Percentiles rank a stretch among this genome's conserved stretches.
These are phyloP conservation scores for Hemileccinum impolitum DNA, from an alignment of 768 basidiomycete species.

Conservation along the genomic window DNA sequence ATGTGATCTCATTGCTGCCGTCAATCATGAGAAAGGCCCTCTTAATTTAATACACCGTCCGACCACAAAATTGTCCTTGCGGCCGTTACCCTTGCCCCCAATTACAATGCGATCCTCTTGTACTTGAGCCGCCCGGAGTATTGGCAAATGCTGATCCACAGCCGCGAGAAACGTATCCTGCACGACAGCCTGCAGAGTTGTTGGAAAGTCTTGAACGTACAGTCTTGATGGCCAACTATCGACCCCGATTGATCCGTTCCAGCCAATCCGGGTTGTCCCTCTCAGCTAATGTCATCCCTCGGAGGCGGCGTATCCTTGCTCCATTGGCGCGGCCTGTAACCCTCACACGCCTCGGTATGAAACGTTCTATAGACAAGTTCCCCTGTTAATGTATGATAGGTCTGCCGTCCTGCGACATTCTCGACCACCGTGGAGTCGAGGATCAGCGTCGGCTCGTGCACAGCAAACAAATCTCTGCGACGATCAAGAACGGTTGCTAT, in stretches of 20 bases:
- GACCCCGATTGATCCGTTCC: slow-evolving; percentile 29
- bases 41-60: slow-evolving; percentile 29
- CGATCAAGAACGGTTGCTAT: slow-evolving; percentile 32
- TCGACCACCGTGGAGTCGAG: slow-evolving; percentile 8
- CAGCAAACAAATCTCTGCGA: slow-evolving; percentile 31
- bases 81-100: slow-evolving; percentile 14
- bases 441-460: slow-evolving; percentile 32
- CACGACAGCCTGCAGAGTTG: slow-evolving; percentile 3
- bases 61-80: slow-evolving; percentile 19
- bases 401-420: slow-evolving; percentile 11
- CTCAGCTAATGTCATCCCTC: slow-evolving; percentile 7
- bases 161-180: slow-evolving; percentile 12
- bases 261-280: slow-evolving; percentile 19
- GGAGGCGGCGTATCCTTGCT: slow-evolving; percentile 4
- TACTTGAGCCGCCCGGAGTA: slow-evolving; percentile 2
- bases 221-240: slow-evolving; percentile 11
- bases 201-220: background rate
- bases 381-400: slow-evolving; percentile 12
- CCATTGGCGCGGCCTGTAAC: slow-evolving; percentile 11
- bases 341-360: slow-evolving; percentile 20
- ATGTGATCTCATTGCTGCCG: slow-evolving; percentile 9
- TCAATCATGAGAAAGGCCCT: slow-evolving; percentile 29
- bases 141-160: slow-evolving; percentile 19
- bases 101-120: slow-evolving; percentile 20
- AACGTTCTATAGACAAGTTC: slow-evolving; percentile 12